Evolutionary conservation across 2,329 filamentous ascomycete genomes (phyloP), one percentile per base, ranked within the genome.

Genomic region (Arthrobotrys megalospora): DNA sequence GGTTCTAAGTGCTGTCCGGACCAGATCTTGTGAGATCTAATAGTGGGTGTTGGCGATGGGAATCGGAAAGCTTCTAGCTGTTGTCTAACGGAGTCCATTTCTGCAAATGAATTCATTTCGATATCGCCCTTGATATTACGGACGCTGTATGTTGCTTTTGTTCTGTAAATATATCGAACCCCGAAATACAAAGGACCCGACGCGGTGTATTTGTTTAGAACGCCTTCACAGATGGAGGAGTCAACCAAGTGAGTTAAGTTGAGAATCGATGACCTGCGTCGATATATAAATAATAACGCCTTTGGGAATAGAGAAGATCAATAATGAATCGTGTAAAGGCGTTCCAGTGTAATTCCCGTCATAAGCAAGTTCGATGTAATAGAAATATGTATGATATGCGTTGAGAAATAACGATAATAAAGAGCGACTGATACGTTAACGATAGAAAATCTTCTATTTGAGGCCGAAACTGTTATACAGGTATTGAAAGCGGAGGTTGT

Each of bases 361-460:
- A 64, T 66, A 55, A 55, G 55, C 55, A 48, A 38, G n/a, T 34
- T 41, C 14, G 32, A 52, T 38, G n/a, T 50, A 62, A 75, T 52
- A 52, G 36, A 38, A 45, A 45, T 32, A 14, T 6, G 32, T 53
- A 73, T 55, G 60, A 38, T 65, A 58, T 63, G 70, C 53, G 65
- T 19, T 36, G 60, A 21, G 69, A n/a, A 66, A 66, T 66, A 32
- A 72, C 47, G 67, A 63, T 67, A 52, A 75, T n/a, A 60, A 70
- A 50, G 72, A 76, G 52, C 43, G 64, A 76, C 72, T 76, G 72
- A 68, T 75, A 75, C 70, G 70, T 75, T 67, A 75, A 75, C 63
- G 70, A 75, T 68, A 75, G 52, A 75, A 75, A 75, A 75, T 60
- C 7, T 67, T 75, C 70, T 75, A 75, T 73, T 75, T 63, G 70